Evolutionary conservation across 176 grass and related monocot species (phyloP), one percentile per base, ranked within the genome.

Genomic region (Carex scoparia): DNA sequence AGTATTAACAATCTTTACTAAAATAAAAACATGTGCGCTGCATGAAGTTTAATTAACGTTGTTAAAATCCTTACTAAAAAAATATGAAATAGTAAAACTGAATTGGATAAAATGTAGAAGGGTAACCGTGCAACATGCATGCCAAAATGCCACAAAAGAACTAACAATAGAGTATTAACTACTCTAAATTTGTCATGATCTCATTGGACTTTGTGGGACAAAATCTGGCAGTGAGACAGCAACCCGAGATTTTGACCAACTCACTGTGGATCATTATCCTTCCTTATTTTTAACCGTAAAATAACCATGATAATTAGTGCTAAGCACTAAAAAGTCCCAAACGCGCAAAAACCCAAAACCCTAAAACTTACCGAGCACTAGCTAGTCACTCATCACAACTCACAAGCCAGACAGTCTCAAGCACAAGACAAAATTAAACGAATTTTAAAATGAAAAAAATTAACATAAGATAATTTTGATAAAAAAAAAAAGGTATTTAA

Each of bases 181-280:
- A 67, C 62, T 86, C 79, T 84, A 88, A 80, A 89, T 79, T 27
- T 91, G 75, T 37, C 75, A 72, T 89, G n/a, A 82, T 90, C 83
- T 85, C 46, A 71, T 84, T 84, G 19, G 69, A 85, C 1, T 78
- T 78, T 51, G 53, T 55, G 86, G 71, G 79, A 83, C 87, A 85
- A 71, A 77, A 87, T 86, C 82, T 93, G 85, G 62, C 94, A 89
- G 71, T 59, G 79, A 89, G 86, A 70, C 80, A 84, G 62, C 79
- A 85, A 70, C 83, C 85, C 83, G 53, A 59, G 32, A 28, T 67
- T 68, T 82, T 86, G 70, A 81, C 88, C 85, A 93, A 80, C 2
- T 51, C 84, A 76, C 37, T 87, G 63, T 84, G 60, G 65, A 76
- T 91, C 86, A 84, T 15, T 81, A 11, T 53, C 83, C 59, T 55